Evolutionary conservation across 306 rosid species (phyloP).

Genomic region (Fagus sylvatica): DNA sequence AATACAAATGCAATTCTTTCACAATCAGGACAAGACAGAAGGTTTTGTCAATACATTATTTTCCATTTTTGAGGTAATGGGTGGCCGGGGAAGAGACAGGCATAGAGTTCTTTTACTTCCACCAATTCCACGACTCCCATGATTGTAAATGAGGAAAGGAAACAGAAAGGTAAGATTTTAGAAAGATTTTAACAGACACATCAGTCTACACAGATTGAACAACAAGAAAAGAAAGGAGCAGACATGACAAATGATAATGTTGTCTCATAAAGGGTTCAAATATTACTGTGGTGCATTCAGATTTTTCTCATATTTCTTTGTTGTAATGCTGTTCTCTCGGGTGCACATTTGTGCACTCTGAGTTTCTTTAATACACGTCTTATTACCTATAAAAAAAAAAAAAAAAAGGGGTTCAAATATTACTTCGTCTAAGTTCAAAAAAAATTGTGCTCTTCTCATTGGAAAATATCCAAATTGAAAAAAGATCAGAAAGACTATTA

Average conservation of each 20-base stretch:
- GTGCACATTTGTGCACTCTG: too few species aligned
- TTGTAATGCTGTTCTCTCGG: too few species aligned
- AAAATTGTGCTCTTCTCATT: background rate
- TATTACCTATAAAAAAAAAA: background rate
- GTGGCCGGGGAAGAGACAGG: background rate
- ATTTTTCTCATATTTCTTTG: too few species aligned
- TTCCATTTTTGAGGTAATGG: conserved; percentile 7
- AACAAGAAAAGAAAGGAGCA: background rate
- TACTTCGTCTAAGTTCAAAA: too few species aligned
- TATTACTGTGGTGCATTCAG: background rate
- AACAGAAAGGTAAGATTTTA: background rate
- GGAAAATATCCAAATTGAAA: background rate
- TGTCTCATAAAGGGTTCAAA: background rate
- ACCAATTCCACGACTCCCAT: background rate
- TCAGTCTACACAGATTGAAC: background rate
- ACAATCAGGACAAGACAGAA: conserved; percentile 36
- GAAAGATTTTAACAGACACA: background rate
- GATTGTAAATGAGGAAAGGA: background rate
- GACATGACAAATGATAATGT: background rate
- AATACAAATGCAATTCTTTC: conserved; percentile 29
- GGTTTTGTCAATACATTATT: conserved; percentile 20
- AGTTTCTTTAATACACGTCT: too few species aligned
- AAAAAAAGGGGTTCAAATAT: background rate
- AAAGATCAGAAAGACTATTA: background rate
- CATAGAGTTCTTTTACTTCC: background rate